A percentile compares a stretch with the other conserved stretches of the same genome.
Evolutionary conservation across 768 basidiomycete species (phyloP).

Genomic region (Tulasnella sp.): DNA sequence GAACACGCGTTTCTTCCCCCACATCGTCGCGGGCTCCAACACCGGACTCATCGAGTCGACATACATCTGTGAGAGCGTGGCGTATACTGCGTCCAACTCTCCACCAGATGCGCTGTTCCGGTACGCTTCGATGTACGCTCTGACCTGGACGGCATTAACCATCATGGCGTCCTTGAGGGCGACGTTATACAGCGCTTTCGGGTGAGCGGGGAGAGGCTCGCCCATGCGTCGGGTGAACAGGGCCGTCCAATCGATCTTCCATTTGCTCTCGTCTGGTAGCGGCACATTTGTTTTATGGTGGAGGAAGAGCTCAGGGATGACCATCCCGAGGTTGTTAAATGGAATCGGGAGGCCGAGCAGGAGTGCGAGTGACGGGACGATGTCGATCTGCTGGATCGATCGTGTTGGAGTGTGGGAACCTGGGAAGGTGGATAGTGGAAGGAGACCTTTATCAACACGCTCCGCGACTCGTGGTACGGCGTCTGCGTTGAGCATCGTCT

Average conservation of each 20-base stretch:
- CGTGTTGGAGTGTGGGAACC: slow-evolving; percentile 34
- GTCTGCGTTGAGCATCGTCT: slow-evolving; percentile 26
- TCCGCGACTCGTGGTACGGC: slow-evolving; percentile 20
- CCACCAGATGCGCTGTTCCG: slow-evolving; percentile 54
- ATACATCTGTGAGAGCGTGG: slow-evolving; percentile 31
- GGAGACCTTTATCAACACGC: slow-evolving; percentile 2
- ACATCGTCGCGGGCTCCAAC: neutral
- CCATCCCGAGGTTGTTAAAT: slow-evolving; percentile 83
- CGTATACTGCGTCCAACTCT: slow-evolving; percentile 63
- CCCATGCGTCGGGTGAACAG: too few species aligned
- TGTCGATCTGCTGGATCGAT: slow-evolving; percentile 81
- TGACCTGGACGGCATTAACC: slow-evolving; percentile 65
- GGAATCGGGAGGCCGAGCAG: slow-evolving; percentile 90
- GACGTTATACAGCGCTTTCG: slow-evolving; percentile 21
- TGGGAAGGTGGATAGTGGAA: slow-evolving; percentile 18
- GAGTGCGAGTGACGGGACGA: slow-evolving; percentile 78
- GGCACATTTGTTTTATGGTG: neutral
- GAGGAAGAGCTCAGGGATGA: slow-evolving; percentile 88
- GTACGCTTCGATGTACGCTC: slow-evolving; percentile 65
- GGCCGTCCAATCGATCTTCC: too few species aligned
- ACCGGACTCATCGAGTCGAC: neutral
- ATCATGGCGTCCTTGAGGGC: slow-evolving; percentile 47
- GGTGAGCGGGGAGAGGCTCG: slow-evolving; percentile 9
- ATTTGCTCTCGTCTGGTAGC: neutral
- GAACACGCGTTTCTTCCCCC: slow-evolving; percentile 33